phyloP scores from a whole-genome alignment of 306 rosid species.

The Lathyrus aphaca region DNA sequence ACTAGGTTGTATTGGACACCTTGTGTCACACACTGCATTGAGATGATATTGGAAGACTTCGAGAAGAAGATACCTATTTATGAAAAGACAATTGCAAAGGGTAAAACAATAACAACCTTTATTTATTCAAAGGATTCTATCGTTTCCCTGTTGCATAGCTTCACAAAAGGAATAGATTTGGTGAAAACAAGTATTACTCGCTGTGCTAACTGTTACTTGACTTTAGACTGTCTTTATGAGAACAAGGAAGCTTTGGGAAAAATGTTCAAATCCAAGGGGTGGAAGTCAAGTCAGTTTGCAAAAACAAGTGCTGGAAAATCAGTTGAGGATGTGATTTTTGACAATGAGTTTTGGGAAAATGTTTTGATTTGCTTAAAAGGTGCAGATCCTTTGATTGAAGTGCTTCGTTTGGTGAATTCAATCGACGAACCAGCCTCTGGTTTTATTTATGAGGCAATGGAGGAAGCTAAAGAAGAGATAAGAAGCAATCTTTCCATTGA shows the following conservation, averaged over 20 bases:
- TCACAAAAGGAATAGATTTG: background rate
- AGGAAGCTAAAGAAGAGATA: background rate
- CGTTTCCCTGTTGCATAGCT: background rate
- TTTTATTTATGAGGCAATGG: background rate
- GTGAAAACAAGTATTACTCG: background rate
- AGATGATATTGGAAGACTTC: background rate
- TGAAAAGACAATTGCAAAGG: background rate
- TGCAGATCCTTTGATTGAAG: background rate
- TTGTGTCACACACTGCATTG: background rate
- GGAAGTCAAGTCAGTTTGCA: background rate
- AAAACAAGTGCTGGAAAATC: background rate
- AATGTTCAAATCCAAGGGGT: conserved; percentile 2
- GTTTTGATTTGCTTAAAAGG: background rate
- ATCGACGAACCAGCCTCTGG: background rate
- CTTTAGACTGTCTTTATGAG: background rate
- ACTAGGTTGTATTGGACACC: background rate
- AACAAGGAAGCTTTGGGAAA: background rate
- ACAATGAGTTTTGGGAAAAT: background rate
- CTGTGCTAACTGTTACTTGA: background rate
- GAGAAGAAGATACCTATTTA: background rate
- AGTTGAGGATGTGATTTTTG: background rate
- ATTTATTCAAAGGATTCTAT: background rate
- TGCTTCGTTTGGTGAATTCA: background rate
- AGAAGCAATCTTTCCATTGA: background rate
- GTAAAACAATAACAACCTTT: background rate